Conservation (phyloP, 768 basidiomycete genomes). For the Mycena vulgaris region DNA sequence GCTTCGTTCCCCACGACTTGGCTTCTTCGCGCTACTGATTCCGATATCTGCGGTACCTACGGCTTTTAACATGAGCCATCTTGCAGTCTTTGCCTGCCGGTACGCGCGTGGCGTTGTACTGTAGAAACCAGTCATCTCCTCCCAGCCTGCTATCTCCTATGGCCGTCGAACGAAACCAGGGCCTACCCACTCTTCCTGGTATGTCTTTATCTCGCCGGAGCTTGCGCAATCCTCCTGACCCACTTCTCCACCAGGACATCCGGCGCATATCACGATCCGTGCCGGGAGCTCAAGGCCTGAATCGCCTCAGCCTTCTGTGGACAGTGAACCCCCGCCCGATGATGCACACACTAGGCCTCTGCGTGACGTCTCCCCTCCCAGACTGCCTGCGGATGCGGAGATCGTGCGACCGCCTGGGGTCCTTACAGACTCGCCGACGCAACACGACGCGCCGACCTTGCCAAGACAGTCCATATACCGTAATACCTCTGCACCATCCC, state of each 20-base stretch:
- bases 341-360: not conserved
- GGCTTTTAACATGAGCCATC: not conserved
- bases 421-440: no score
- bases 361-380: not conserved
- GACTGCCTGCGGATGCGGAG: not conserved
- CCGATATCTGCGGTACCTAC: not conserved
- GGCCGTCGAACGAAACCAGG: not conserved
- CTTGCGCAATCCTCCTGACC: no score
- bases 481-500: not conserved
- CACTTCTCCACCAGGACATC: not conserved
- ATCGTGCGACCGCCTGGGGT: not conserved
- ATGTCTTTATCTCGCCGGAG: no score
- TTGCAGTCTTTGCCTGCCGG: not conserved
- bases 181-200: not conserved
- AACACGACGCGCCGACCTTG: no score
- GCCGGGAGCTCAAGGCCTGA: not conserved
- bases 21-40: not conserved
- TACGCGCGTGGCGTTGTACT: slow-evolving; percentile 3
- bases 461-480: not conserved
- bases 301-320: not conserved
- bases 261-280: not conserved
- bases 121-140: not conserved
- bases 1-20: not conserved
- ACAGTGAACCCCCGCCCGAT: not conserved
- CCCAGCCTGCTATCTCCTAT: not conserved